Evolutionary conservation across 2,329 filamentous ascomycete species (phyloP).

Genomic region (Penicillium sp.): DNA sequence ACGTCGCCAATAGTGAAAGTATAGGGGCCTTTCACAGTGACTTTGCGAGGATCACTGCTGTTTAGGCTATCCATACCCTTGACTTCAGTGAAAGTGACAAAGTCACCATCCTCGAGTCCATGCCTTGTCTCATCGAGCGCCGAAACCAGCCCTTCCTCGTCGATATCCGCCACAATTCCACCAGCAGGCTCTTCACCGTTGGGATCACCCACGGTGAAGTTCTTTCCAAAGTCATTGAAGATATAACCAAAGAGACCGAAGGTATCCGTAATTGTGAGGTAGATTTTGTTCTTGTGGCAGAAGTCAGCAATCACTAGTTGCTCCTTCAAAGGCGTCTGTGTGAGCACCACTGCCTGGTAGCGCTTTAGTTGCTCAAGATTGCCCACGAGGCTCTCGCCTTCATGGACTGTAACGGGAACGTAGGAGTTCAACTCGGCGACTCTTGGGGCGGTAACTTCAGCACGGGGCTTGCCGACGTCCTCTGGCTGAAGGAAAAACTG

Average conservation of each 20-base stretch:
- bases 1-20: constrained; percentile 97
- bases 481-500: constrained; percentile 92
- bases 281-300: constrained; percentile 92
- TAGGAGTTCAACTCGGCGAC: constrained; percentile 96
- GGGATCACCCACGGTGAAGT: constrained; percentile 85
- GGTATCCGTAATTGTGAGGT: constrained; percentile 80
- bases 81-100: constrained; percentile 89
- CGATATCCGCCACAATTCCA: constrained; percentile 87
- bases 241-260: constrained; percentile 93
- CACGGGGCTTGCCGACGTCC: constrained; percentile 90
- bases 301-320: constrained; percentile 87
- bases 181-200: constrained; percentile 84
- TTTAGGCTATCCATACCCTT: constrained; percentile 91
- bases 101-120: constrained; percentile 93
- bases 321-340: constrained; percentile 74
- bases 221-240: constrained; percentile 95
- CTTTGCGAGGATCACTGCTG: constrained; percentile 77
- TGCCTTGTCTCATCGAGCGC: constrained; percentile 93
- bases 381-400: constrained; percentile 63
- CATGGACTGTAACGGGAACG: constrained; percentile 80
- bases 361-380: constrained; percentile 81
- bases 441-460: constrained; percentile 79
- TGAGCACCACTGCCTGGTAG: constrained; percentile 91
- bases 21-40: constrained; percentile 93
- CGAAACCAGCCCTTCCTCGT: constrained; percentile 86